A percentile compares a stretch with the other conserved stretches of the same genome.
phyloP scores from a whole-genome alignment of 805 yeast genomes.

The Hanseniaspora guilliermondii region DNA sequence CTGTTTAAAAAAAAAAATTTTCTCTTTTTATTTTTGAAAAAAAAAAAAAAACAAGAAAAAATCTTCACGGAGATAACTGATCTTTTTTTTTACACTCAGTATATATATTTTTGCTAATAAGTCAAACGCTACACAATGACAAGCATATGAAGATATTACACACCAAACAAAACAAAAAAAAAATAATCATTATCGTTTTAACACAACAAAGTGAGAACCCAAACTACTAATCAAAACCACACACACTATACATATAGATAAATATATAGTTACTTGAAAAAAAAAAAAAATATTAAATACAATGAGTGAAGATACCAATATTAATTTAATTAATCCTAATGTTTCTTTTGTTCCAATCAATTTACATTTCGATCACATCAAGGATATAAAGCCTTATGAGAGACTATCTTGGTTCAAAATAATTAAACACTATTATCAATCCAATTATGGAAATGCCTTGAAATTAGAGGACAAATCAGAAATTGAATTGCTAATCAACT shows the following conservation, averaged over 20 bases:
- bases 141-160: no score
- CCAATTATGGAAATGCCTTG: constrained; percentile 6
- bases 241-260: background rate
- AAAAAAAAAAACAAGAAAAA: no score
- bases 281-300: background rate
- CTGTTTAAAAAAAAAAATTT: no score
- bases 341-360: background rate
- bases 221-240: background rate
- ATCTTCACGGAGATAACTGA: no score
- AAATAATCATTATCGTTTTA: background rate
- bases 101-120: no score
- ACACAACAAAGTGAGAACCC: background rate
- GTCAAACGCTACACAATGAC: no score
- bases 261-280: background rate
- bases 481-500: background rate
- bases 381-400: background rate
- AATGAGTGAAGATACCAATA: background rate
- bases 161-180: background rate
- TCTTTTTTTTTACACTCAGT: no score
- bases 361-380: background rate
- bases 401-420: constrained; percentile 3
- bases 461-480: constrained; percentile 1
- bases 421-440: constrained; percentile 4
- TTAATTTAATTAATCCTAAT: constrained; percentile 3
- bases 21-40: no score